Conservation (phyloP, 148 eudicot genomes). For the Rheum nobile region DNA sequence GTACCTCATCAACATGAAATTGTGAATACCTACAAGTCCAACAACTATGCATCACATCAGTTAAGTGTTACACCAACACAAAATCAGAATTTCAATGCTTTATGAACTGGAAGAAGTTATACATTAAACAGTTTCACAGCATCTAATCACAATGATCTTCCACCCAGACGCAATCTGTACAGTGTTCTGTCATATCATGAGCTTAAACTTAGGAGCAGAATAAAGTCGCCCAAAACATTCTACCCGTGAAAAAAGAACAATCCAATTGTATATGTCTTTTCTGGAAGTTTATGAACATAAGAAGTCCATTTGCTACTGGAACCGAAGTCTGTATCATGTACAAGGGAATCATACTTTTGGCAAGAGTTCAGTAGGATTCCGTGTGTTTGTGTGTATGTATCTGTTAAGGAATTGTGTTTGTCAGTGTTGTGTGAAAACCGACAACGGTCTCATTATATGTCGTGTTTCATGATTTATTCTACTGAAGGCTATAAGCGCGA, state of each 20-base stretch:
- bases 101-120: background rate
- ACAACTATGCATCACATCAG: background rate
- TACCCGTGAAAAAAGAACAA: background rate
- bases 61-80: background rate
- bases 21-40: too few species aligned
- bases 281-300: background rate
- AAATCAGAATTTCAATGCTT: background rate
- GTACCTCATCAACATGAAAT: too few species aligned
- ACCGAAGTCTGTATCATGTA: background rate
- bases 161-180: background rate
- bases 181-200: background rate
- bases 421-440: background rate
- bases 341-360: background rate
- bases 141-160: background rate
- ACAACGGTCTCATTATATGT: background rate
- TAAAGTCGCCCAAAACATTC: background rate
- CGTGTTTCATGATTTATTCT: constrained; percentile 5
- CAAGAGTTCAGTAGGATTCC: background rate
- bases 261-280: background rate
- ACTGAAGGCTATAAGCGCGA: constrained; percentile 58
- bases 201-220: background rate
- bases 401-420: background rate
- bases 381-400: background rate
- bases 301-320: background rate
- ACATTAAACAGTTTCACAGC: background rate